phyloP scores from a whole-genome alignment of 1,284 basidiomycete species.

The Ustilago shanxiensis region DNA sequence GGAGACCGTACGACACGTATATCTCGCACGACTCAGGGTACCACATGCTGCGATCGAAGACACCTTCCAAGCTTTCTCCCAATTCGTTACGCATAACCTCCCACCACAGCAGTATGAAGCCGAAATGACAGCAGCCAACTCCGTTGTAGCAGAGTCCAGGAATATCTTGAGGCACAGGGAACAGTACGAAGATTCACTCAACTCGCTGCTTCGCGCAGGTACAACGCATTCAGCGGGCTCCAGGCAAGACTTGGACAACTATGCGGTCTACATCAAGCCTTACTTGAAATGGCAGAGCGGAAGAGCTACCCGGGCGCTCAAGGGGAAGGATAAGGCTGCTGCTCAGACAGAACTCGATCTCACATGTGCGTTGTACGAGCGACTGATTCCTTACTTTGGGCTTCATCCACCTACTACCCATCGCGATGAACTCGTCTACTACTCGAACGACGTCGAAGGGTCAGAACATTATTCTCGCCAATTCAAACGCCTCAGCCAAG shows the following conservation, averaged over 20 bases:
- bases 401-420: constrained; percentile 36
- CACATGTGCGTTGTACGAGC: constrained; percentile 37
- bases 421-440: constrained; percentile 35
- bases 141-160: constrained; percentile 38
- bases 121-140: constrained; percentile 57
- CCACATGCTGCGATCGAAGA: constrained; percentile 52
- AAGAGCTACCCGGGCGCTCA: constrained; percentile 29
- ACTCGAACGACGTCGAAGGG: constrained; percentile 24
- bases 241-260: constrained; percentile 22
- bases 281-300: constrained; percentile 52
- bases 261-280: constrained; percentile 37
- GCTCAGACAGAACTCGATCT: constrained; percentile 35
- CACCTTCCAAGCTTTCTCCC: constrained; percentile 59
- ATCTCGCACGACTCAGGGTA: constrained; percentile 53
- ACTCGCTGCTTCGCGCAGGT: background rate
- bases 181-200: constrained; percentile 48
- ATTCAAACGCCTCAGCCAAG: constrained; percentile 31
- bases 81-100: constrained; percentile 56
- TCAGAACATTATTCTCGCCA: constrained; percentile 26
- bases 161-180: constrained; percentile 32
- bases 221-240: constrained; percentile 15
- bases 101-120: constrained; percentile 60
- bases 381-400: constrained; percentile 39
- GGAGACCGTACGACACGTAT: constrained; percentile 53
- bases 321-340: constrained; percentile 43